Conservation (phyloP, 306 rosid species). For the Phaseolus lunatus region DNA sequence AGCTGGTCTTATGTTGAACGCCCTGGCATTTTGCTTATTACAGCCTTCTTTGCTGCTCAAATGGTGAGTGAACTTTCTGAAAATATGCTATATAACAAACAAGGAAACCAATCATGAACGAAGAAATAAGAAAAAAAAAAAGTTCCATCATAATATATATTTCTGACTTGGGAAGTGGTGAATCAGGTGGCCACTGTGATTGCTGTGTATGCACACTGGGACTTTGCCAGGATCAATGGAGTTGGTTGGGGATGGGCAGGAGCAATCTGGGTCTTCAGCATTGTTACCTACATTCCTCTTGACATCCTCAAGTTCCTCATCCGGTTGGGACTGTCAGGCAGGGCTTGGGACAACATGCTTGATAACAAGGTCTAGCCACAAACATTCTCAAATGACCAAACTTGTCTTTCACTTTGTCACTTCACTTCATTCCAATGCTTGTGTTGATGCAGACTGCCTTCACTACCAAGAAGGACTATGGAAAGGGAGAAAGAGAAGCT, state of each 20-base stretch:
- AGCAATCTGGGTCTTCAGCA: slow-evolving; percentile 74
- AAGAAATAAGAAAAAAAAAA: background rate
- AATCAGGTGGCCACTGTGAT: slow-evolving; percentile 77
- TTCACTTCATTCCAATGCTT: background rate
- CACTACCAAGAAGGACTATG: slow-evolving; percentile 79
- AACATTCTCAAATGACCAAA: background rate
- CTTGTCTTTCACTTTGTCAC: background rate
- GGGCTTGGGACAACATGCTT: slow-evolving; percentile 76
- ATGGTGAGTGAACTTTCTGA: slow-evolving; percentile 56
- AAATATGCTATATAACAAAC: background rate
- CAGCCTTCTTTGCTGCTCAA: slow-evolving; percentile 82
- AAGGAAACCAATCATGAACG: background rate
- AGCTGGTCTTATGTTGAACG: slow-evolving; percentile 83
- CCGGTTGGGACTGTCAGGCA: slow-evolving; percentile 65
- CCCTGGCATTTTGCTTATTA: slow-evolving; percentile 69
- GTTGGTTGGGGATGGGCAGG: slow-evolving; percentile 96
- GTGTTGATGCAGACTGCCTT: slow-evolving; percentile 64
- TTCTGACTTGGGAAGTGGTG: background rate
- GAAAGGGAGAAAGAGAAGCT: slow-evolving; percentile 83
- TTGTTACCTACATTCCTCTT: slow-evolving; percentile 85
- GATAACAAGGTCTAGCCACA: slow-evolving; percentile 58
- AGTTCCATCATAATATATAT: no score
- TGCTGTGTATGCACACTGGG: slow-evolving; percentile 82
- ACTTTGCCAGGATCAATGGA: slow-evolving; percentile 77
- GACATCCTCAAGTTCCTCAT: slow-evolving; percentile 75